Percentiles rank a stretch among this genome's conserved stretches.
These are phyloP conservation scores for Peronosclerospora sorghi DNA, from an alignment of 352 stramenopile species.

Conservation along the genomic window DNA sequence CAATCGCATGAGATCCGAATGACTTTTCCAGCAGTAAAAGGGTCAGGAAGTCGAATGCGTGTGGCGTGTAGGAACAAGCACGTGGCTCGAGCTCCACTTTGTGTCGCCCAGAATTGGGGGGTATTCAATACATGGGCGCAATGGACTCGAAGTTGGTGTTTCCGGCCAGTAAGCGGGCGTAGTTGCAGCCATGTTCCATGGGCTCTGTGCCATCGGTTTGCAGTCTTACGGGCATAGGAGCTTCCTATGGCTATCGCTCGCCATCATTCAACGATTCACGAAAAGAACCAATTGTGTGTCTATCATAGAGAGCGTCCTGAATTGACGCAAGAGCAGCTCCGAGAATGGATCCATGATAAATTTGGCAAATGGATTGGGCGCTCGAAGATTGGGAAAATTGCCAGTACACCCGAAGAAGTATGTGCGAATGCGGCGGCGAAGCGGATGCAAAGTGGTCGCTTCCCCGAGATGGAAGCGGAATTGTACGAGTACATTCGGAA, in stretches of 20 bases:
- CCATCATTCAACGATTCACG: constrained; percentile 26
- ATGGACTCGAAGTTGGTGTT: too few relatives aligned
- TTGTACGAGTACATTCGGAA: constrained; percentile 13
- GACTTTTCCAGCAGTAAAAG: too few relatives aligned
- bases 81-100: too few relatives aligned
- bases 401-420: constrained; percentile 14
- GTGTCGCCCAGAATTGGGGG: too few relatives aligned
- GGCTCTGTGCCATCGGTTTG: constrained; percentile 1
- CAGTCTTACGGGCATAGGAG: constrained; percentile 21
- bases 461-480: constrained; percentile 24
- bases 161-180: too few relatives aligned
- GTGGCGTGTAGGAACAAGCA: constrained; percentile 13
- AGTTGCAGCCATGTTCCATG: too few relatives aligned
- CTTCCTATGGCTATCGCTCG: constrained; percentile 7
- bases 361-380: constrained; percentile 29
- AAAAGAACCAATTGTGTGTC: constrained; percentile 27
- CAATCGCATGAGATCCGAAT: too few relatives aligned
- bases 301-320: constrained; percentile 15
- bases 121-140: too few relatives aligned
- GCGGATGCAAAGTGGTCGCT: constrained; percentile 24
- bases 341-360: constrained; percentile 19
- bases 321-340: constrained; percentile 29
- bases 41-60: too few relatives aligned
- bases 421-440: constrained; percentile 21
- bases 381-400: constrained; percentile 31